Base-by-base conservation (phyloP, 768 basidiomycete species). In the Amanita rimosa region DNA sequence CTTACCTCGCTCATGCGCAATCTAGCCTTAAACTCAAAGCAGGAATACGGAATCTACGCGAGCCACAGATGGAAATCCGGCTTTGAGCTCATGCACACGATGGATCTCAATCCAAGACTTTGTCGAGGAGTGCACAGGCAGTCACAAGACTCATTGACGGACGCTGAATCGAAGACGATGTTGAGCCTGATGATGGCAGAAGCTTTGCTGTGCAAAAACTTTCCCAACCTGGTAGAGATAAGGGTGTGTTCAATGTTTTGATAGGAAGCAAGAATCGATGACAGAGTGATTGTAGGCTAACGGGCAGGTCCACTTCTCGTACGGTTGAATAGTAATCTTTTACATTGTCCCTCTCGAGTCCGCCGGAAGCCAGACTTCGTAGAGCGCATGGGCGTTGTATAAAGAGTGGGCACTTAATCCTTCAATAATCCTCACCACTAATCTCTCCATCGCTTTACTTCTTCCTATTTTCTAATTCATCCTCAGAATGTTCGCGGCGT, bases 401-500 rank as follows among this genome's bases (percentile, higher is more conserved):
- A 49, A 49, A 49, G 22, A 37, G 40, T 19, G 16, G 19, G 19
- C n/a, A 14, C 29, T n/a, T 36, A 24, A 22, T 31, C 31, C 48
- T 34, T 24, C 13, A 43, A 16, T 44, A 14, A 29, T 49, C 48
- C 40, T 33, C 27, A 40, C 47, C 47, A 48, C 14, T 46, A 46
- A 46, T 46, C 37, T 26, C 41, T 10, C 49, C 39, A 22, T 39
- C 40, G 16, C 38, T 33, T 46, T 55, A 17, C 45, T 33, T 43
- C 38, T 51, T 21, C 46, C 52, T 43, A 48, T 54, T 49, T 44
- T 52, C 35, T 45, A 41, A 49, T 45, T 44, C 42, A 27, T 34
- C 49, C 39, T 48, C 43, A 40, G 39, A 29, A 51, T 41, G 35
- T 38, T 40, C 19, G 39, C 39, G 5, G 33, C 50, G 17, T 53